Evolutionary conservation across 148 eudicot genomes (phyloP), one percentile per base, ranked within the genome.

Genomic region (Camellia lanceoleosa): DNA sequence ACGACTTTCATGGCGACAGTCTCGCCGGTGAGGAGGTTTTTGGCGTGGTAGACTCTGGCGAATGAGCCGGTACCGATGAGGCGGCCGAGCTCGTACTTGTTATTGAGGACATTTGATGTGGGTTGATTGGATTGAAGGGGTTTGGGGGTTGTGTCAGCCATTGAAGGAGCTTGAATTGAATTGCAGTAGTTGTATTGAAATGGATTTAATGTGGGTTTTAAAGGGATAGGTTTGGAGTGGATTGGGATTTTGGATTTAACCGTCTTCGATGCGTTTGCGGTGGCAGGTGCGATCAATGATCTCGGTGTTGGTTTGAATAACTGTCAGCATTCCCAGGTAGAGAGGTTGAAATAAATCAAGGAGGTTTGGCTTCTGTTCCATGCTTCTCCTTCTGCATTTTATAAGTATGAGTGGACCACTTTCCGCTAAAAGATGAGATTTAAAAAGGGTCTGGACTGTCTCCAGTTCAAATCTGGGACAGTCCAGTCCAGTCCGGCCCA

Each of bases 1-100:
- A 80, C 76, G 9, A 80, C 49, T 12, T 80, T 80, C 68, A 80
- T 80, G 61, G 82, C 82, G 4, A 80, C 82, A n/a, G 58, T 64
- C 70, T 61, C 60, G n/a, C 78, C 82, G 10, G 82, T 73, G 4
- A 19, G 59, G 42, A 80, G 18, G 60, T 73, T 73, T 30, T 20
- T 73, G n/a, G 82, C 77, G 46, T 73, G 77, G 78, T 80, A 80
- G 18, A 80, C 82, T 30, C 73, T 80, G 12, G 82, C 82, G 64
- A 80, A 80, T 43, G 70, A 62, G 23, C 82, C 82, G 19, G 15
- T 23, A 6, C 82, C 82, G 7, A 80, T 46, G 5, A 72, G 70
- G 16, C 77, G 76, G 30, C 82, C 82, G 6, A 80, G 54, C 71
- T 80, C 78, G 13, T 80, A 80, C 20, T 73, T 80, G 2, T 70